A percentile compares a stretch with the other conserved stretches of the same genome.
Evolutionary conservation across 257 asterid species (phyloP).

Genomic region (Fraxinus americana): DNA sequence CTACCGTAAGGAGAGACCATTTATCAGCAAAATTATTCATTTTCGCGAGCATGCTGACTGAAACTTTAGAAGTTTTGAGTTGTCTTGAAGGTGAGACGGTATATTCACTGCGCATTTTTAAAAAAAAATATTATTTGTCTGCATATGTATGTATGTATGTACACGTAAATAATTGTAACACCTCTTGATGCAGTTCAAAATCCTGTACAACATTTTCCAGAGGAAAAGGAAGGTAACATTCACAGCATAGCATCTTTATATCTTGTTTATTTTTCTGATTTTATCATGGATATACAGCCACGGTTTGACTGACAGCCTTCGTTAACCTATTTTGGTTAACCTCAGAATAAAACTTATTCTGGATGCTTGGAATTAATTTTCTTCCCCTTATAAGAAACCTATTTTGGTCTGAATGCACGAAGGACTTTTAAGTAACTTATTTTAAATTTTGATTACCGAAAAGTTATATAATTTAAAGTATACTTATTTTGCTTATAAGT

Average conservation of each 20-base stretch:
- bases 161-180: neutral
- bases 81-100: conserved; percentile 34
- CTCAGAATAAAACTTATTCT: neutral
- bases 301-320: neutral
- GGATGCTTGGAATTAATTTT: neutral
- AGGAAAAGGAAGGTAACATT: neutral
- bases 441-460: no score
- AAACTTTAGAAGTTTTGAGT: conserved; percentile 27
- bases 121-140: neutral
- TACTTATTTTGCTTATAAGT: no score
- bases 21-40: conserved; percentile 65
- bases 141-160: neutral
- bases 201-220: neutral
- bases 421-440: no score
- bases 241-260: neutral
- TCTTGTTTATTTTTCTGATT: neutral
- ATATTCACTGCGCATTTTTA: neutral
- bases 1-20: conserved; percentile 67
- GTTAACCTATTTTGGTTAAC: neutral
- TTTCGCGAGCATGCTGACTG: conserved; percentile 78
- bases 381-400: no score
- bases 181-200: neutral
- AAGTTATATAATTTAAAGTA: no score
- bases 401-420: no score
- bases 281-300: neutral